Base-by-base conservation (phyloP, 2,329 filamentous ascomycete genomes). In the Fusarium sp. region DNA sequence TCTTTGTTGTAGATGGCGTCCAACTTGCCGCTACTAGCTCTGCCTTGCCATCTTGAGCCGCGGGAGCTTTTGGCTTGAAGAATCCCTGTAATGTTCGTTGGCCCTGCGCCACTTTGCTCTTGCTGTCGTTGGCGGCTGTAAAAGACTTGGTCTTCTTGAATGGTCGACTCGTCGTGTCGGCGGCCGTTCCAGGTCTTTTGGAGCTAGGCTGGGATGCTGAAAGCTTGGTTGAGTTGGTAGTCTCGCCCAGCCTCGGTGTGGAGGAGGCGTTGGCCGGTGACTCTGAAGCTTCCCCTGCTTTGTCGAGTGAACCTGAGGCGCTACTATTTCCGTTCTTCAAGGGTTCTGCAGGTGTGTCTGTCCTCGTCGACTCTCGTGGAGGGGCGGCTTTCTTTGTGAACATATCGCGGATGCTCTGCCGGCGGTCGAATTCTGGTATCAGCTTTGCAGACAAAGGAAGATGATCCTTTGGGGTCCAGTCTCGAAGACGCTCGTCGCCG, bases 391-490 rank as follows among this genome's bases (percentile, higher is more conserved):
- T 75, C 65, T 86, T 79, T 67, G 86, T 86, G 80, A 98, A 98
- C 96, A 99, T 98, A 79, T 97, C 95, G 76, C 92, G 94, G 79
- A 99, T 98, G 80, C 87, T 98, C 74, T 90, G 90, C 26, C 96
- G 90, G 67, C 92, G 91, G 79, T 95, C 90, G 76, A 98, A 98
- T 77, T 98, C 95, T 4, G 94, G 92, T 63, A 98, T 92, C 15
- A 97, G 87, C 79, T 91, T 94, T 2, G 93, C 95, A 28, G 95
- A 98, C 63, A 93, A 86, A 6, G 93, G 89, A 17, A 96, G 87
- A 1, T 93, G 82, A 75, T 94, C 90, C 75, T 91, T 92, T 7
- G 85, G 79, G 17, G 86, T 87, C 87, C 93, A 95, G 22, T 93
- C 90, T 64, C 89, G 86, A 67, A 90, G 82, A 18, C 93, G 89